These are phyloP conservation scores for Tardiomyces digboiensis DNA, from an alignment of 1,139 yeast species.

Conservation along the genomic window DNA sequence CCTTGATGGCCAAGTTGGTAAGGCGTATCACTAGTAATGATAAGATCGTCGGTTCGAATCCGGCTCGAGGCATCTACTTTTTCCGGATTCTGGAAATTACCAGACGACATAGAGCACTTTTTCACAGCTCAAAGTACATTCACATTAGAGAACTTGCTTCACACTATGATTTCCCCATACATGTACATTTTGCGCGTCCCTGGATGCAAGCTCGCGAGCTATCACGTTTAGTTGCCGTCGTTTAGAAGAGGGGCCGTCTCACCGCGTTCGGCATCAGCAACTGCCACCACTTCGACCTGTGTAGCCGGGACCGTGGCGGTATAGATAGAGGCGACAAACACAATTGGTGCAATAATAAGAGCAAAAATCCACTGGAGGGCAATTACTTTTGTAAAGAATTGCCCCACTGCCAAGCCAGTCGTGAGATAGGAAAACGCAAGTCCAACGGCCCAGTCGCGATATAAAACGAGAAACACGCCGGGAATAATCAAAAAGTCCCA, in stretches of 20 bases:
- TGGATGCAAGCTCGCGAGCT: neutral
- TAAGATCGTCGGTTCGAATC: constrained; percentile 1
- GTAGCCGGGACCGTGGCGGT: constrained; percentile 31
- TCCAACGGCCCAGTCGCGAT: constrained; percentile 67
- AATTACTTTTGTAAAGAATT: constrained; percentile 53
- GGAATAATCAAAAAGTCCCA: constrained; percentile 76
- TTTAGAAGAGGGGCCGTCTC: constrained; percentile 1
- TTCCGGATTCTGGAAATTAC: too few species aligned
- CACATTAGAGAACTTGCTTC: too few species aligned
- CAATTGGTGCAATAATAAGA: constrained; percentile 46
- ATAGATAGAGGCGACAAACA: constrained; percentile 40
- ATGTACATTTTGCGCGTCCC: too few species aligned
- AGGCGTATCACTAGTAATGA: constrained; percentile 1
- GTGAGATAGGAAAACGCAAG: constrained; percentile 46
- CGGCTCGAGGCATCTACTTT: neutral
- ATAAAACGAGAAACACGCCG: constrained; percentile 42
- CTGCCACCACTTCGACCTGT: constrained; percentile 4
- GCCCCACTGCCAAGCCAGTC: constrained; percentile 62
- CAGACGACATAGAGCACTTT: too few species aligned
- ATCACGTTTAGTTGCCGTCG: neutral
- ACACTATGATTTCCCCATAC: too few species aligned
- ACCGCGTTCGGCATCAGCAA: constrained; percentile 4
- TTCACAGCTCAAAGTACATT: too few species aligned
- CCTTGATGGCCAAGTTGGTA: constrained; percentile 1
- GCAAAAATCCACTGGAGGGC: constrained; percentile 87